Evolutionary conservation across 768 basidiomycete species (phyloP).

Genomic region (Lactifluus piperatus): DNA sequence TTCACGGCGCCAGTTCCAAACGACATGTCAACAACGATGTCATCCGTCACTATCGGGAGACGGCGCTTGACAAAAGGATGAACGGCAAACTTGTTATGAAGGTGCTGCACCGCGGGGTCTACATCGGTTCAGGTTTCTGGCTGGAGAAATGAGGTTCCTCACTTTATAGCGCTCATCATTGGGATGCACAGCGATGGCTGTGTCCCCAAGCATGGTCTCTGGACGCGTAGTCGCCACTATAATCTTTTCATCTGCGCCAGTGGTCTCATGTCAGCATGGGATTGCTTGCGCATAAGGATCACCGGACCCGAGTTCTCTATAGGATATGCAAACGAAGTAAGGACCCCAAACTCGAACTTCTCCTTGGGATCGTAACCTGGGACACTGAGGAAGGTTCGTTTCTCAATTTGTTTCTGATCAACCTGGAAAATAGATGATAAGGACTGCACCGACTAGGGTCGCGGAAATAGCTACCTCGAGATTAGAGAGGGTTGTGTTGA

Average conservation of each 20-base stretch:
- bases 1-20: conserved; percentile 99
- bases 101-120: conserved; percentile 41
- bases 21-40: conserved; percentile 79
- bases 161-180: conserved; percentile 85
- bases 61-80: conserved; percentile 87
- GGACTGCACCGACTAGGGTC: not conserved
- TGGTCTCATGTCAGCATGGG: not conserved
- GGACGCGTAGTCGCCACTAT: conserved; percentile 90
- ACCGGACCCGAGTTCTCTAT: conserved; percentile 72
- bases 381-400: conserved; percentile 78
- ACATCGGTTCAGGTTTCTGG: not conserved
- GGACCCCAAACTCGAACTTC: conserved; percentile 92
- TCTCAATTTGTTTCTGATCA: conserved; percentile 82
- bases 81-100: conserved; percentile 84
- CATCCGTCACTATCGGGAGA: conserved; percentile 82
- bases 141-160: not conserved
- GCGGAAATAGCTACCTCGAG: conserved; percentile 56
- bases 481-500: conserved; percentile 97
- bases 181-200: conserved; percentile 93
- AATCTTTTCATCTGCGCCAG: conserved; percentile 66
- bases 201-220: conserved; percentile 98
- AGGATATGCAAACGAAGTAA: conserved; percentile 92
- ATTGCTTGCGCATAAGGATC: not conserved
- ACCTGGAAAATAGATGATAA: conserved; percentile 47
- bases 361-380: conserved; percentile 96